Percentiles rank a stretch among this genome's conserved stretches.
phyloP scores from a whole-genome alignment of 2,329 filamentous ascomycete genomes.

The Hawksworthiomyces lignivorus region DNA sequence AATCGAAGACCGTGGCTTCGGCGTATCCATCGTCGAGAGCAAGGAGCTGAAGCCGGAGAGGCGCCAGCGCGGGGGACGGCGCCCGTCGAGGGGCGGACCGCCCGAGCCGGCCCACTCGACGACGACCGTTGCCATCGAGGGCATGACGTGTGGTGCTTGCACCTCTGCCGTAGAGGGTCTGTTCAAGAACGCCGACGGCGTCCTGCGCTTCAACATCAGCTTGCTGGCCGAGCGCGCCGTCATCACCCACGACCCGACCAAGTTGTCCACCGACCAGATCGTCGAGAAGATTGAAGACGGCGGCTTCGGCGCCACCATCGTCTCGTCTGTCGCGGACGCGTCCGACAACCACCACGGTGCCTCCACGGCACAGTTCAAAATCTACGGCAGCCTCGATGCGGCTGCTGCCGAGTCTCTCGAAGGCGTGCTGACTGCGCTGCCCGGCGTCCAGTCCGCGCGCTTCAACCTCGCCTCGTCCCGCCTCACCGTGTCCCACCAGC shows the following conservation, averaged over 20 bases:
- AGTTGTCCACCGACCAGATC: slow-evolving; percentile 66
- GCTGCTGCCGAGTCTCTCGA: slow-evolving; percentile 66
- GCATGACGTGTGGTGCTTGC: slow-evolving; percentile 97
- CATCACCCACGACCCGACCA: slow-evolving; percentile 69
- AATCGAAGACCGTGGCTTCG: slow-evolving; percentile 70
- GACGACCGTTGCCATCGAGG: slow-evolving; percentile 83
- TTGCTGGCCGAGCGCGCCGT: slow-evolving; percentile 87
- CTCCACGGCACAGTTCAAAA: slow-evolving; percentile 66
- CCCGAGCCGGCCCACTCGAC: slow-evolving; percentile 45
- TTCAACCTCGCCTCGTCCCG: slow-evolving; percentile 68
- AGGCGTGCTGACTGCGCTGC: slow-evolving; percentile 51
- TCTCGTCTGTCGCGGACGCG: slow-evolving; percentile 63
- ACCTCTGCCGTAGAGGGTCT: slow-evolving; percentile 84
- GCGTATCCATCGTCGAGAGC: slow-evolving; percentile 69
- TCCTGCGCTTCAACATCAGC: slow-evolving; percentile 90
- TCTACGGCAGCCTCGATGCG: slow-evolving; percentile 73
- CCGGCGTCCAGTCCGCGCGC: slow-evolving; percentile 67
- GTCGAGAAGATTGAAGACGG: slow-evolving; percentile 78
- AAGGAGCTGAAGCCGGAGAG: slow-evolving; percentile 36
- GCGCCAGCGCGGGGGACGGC: slow-evolving; percentile 17
- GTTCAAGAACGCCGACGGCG: slow-evolving; percentile 67
- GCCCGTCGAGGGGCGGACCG: slow-evolving; percentile 39
- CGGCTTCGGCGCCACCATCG: slow-evolving; percentile 77
- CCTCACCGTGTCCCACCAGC: slow-evolving; percentile 65
- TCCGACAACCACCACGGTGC: slow-evolving; percentile 46